phyloP scores from a whole-genome alignment of 1,284 basidiomycete species.

The Rhodotorula sp. region DNA sequence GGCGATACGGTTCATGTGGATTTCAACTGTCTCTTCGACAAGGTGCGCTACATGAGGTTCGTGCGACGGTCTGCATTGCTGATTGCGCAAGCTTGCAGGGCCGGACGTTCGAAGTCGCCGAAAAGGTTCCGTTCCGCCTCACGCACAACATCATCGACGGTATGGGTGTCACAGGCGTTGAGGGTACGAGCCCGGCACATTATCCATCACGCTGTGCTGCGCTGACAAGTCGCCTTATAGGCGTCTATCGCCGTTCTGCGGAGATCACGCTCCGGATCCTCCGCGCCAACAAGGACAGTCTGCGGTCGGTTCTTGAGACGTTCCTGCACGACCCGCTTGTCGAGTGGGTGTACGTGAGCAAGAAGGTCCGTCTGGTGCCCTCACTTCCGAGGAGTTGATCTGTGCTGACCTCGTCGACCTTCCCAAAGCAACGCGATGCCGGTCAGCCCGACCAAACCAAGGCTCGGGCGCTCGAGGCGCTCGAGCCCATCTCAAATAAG shows the following conservation, averaged over 20 bases:
- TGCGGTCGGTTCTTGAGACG: constrained; percentile 95
- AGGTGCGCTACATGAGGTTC: constrained; percentile 49
- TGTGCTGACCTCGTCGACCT: neutral
- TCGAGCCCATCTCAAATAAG: constrained; percentile 80
- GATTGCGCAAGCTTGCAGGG: constrained; percentile 58
- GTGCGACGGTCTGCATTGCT: neutral
- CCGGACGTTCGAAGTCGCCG: constrained; percentile 83
- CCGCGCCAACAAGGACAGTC: constrained; percentile 84
- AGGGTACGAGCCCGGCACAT: constrained; percentile 60
- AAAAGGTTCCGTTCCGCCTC: constrained; percentile 91
- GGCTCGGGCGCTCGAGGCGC: constrained; percentile 67
- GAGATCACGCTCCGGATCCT: constrained; percentile 88
- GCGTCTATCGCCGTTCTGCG: constrained; percentile 87
- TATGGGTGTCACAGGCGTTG: constrained; percentile 88
- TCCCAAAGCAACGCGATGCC: constrained; percentile 15
- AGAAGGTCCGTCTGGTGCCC: neutral
- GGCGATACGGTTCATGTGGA: constrained; percentile 97
- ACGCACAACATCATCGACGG: constrained; percentile 94
- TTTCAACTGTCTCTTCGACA: constrained; percentile 97
- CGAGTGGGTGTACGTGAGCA: constrained; percentile 64
- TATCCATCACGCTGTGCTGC: too few relatives aligned
- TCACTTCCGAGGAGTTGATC: neutral
- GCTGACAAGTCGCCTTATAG: constrained; percentile 51
- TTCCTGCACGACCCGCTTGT: constrained; percentile 97
- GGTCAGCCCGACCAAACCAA: constrained; percentile 27